These are phyloP conservation scores for Camillea tinctor DNA, from an alignment of 2,329 filamentous ascomycete species.

Conservation along the genomic window DNA sequence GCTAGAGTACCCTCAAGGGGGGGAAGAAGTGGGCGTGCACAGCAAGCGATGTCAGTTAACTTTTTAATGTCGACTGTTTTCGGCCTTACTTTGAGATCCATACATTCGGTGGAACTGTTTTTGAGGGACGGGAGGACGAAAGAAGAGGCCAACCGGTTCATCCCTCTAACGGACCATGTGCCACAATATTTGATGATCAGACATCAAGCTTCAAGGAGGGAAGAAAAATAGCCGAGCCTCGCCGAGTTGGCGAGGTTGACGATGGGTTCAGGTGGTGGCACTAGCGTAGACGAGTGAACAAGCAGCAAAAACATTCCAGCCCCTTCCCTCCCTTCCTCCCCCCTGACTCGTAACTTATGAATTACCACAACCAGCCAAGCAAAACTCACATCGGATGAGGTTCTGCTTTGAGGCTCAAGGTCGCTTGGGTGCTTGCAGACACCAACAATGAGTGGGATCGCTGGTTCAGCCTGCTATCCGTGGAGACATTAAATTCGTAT, in stretches of 20 bases:
- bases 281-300: background rate
- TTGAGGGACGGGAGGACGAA: background rate
- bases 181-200: background rate
- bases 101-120: background rate
- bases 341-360: background rate
- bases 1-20: background rate
- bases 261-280: background rate
- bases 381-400: constrained; percentile 9
- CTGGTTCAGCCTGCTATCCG: background rate
- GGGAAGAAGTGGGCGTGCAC: background rate
- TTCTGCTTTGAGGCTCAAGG: constrained; percentile 23
- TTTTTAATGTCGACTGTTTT: background rate
- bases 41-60: background rate
- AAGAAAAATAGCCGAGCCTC: background rate
- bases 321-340: too few relatives aligned
- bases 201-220: background rate
- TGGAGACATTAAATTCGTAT: background rate
- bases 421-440: constrained; percentile 15
- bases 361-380: constrained; percentile 16
- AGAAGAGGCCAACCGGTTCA: background rate
- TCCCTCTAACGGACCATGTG: background rate
- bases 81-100: background rate
- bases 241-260: background rate
- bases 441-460: background rate
- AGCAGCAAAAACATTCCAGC: background rate